Percentiles rank a stretch among this genome's conserved stretches.
Conservation (phyloP, 208 protist genomes). For the Wallacemonas sp. region DNA sequence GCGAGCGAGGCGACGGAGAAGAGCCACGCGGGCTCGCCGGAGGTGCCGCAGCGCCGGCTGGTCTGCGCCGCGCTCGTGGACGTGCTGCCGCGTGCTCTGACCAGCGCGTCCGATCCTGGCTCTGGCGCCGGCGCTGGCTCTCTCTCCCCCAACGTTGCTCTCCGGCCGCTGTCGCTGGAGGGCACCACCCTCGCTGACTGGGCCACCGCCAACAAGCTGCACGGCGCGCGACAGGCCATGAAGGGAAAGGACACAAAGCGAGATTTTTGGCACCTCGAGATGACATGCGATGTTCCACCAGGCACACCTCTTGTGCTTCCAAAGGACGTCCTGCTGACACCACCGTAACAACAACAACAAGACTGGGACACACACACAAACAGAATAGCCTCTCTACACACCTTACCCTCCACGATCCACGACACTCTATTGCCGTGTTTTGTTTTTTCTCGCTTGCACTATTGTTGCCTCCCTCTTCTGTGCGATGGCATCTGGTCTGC, state of each 20-base stretch:
- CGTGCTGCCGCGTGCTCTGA: conserved; percentile 7
- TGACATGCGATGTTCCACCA: conserved; percentile 8
- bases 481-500: no score
- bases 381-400: no score
- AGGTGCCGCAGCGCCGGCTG: background rate
- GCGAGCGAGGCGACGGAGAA: background rate
- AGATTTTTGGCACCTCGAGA: conserved; percentile 23
- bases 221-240: conserved; percentile 28
- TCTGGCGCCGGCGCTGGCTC: no score
- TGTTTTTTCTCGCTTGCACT: conserved; percentile 4
- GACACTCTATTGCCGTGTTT: background rate
- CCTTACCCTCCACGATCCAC: no score
- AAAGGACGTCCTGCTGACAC: conserved; percentile 1
- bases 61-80: conserved; percentile 22
- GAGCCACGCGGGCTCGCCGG: background rate
- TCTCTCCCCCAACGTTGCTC: conserved; percentile 23
- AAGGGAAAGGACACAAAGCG: conserved; percentile 17
- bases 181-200: background rate
- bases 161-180: background rate
- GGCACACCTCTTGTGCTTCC: conserved; percentile 9
- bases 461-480: background rate
- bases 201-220: conserved; percentile 8
- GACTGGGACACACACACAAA: background rate
- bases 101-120: no score
- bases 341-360: background rate